Evolutionary conservation across 345 rosid genomes (phyloP).

Genomic region (Atalantia buxifolia): DNA sequence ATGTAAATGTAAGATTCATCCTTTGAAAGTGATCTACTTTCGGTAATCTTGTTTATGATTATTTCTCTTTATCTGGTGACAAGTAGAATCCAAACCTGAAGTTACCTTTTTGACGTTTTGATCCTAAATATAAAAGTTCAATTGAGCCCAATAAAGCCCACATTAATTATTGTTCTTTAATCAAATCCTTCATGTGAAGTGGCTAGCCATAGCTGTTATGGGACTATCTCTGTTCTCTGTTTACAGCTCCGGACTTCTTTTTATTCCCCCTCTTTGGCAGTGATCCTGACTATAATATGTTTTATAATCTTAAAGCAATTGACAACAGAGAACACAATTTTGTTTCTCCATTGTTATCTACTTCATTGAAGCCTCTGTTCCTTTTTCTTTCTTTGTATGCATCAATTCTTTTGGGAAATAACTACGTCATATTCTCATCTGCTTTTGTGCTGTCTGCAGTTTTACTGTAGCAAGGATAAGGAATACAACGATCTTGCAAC

Average conservation of each 20-base stretch:
- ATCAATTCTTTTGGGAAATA: not conserved
- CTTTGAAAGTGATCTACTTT: conserved; percentile 1
- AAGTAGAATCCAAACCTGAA: not conserved
- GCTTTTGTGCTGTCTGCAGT: conserved; percentile 43
- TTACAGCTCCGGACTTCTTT: not conserved
- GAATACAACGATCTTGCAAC: conserved; percentile 99
- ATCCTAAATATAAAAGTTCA: not conserved
- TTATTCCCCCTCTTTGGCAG: not conserved
- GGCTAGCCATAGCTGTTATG: not conserved
- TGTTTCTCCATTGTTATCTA: not conserved
- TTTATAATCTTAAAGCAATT: not conserved
- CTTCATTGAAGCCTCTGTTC: not conserved
- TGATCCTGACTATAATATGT: not conserved
- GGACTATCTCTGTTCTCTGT: not conserved
- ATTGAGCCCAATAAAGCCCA: not conserved
- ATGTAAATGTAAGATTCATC: conserved; percentile 70
- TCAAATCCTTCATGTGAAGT: not conserved
- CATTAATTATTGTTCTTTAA: not conserved
- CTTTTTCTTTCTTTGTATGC: not conserved
- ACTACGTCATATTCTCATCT: conserved; percentile 4
- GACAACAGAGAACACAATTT: not conserved
- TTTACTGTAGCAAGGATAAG: conserved; percentile 73
- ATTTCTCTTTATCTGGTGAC: not conserved
- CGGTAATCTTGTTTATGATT: not conserved
- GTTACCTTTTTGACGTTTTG: not conserved